Conservation (phyloP, 805 yeast genomes). For the Candida nemodendra region DNA sequence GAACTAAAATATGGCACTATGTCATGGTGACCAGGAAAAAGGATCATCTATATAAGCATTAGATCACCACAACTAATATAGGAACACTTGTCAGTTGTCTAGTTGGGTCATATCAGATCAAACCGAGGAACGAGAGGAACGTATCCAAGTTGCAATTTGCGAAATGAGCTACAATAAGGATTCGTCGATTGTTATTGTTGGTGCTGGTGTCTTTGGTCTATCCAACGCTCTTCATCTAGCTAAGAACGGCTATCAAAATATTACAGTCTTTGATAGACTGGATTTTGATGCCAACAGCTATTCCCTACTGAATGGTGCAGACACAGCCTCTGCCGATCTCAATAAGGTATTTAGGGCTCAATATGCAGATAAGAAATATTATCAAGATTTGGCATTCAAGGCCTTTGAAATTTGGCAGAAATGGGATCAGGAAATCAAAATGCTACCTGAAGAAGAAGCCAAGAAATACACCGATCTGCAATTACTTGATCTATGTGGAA, state of each 20-base stretch:
- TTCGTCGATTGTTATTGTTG: constrained; percentile 38
- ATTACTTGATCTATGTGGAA: constrained; percentile 18
- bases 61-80: too few relatives aligned
- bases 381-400: constrained; percentile 22
- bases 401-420: constrained; percentile 13
- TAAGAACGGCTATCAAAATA: constrained; percentile 30
- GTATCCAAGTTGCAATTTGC: too few relatives aligned
- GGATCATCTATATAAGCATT: too few relatives aligned
- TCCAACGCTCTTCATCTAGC: constrained; percentile 43
- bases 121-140: too few relatives aligned
- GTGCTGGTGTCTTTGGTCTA: constrained; percentile 52
- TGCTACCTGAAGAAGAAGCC: constrained; percentile 19
- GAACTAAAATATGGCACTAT: too few relatives aligned
- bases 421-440: constrained; percentile 13
- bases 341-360: constrained; percentile 35
- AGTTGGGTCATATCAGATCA: too few relatives aligned
- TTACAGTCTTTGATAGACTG: constrained; percentile 36
- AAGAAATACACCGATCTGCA: constrained; percentile 15
- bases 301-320: constrained; percentile 32
- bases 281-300: constrained; percentile 25
- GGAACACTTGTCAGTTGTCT: too few relatives aligned
- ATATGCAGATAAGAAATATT: constrained; percentile 32
- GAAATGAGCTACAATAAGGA: neutral
- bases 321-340: constrained; percentile 36
- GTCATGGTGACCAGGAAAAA: too few relatives aligned